phyloP scores from a whole-genome alignment of 2,329 filamentous ascomycete genomes.

The Pseudogymnoascus sp. region DNA sequence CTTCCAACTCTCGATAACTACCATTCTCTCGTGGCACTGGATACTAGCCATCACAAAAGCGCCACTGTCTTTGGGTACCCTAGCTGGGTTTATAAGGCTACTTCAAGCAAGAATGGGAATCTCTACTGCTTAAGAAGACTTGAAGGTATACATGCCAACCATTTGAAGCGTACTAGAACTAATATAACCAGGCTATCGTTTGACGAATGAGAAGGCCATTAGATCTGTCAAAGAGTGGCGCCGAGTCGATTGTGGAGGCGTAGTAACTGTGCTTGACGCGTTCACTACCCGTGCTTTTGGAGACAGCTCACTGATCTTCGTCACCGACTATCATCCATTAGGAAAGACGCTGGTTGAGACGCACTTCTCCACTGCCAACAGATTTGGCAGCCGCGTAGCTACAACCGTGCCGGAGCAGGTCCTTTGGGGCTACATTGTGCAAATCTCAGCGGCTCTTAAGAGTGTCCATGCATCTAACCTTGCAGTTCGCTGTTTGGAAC shows the following conservation, averaged over 20 bases:
- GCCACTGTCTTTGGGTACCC: conserved; percentile 74
- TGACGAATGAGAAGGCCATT: conserved; percentile 86
- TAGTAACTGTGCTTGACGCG: conserved; percentile 82
- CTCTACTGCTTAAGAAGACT: conserved; percentile 81
- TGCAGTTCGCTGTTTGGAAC: conserved; percentile 76
- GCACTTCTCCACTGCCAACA: conserved; percentile 46
- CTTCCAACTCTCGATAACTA: conserved; percentile 79
- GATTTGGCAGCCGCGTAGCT: conserved; percentile 31
- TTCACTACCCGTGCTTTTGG: conserved; percentile 92
- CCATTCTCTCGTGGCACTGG: conserved; percentile 83
- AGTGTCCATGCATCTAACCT: conserved; percentile 74
- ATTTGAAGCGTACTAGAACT: not conserved
- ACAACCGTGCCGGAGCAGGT: conserved; percentile 56
- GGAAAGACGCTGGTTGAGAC: conserved; percentile 84
- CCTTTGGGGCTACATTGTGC: conserved; percentile 86
- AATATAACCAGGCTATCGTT: conserved; percentile 55
- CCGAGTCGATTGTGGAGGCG: conserved; percentile 67
- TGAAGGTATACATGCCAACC: conserved; percentile 47
- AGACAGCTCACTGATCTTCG: conserved; percentile 89
- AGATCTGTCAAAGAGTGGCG: conserved; percentile 84
- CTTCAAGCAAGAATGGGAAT: conserved; percentile 78
- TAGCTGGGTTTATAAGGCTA: conserved; percentile 93
- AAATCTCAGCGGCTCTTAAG: conserved; percentile 81
- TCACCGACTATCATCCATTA: conserved; percentile 86
- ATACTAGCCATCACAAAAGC: conserved; percentile 72